Evolutionary conservation across 1,284 basidiomycete species (phyloP).

Genomic region (Cutaneotrichosporon arboriforme): DNA sequence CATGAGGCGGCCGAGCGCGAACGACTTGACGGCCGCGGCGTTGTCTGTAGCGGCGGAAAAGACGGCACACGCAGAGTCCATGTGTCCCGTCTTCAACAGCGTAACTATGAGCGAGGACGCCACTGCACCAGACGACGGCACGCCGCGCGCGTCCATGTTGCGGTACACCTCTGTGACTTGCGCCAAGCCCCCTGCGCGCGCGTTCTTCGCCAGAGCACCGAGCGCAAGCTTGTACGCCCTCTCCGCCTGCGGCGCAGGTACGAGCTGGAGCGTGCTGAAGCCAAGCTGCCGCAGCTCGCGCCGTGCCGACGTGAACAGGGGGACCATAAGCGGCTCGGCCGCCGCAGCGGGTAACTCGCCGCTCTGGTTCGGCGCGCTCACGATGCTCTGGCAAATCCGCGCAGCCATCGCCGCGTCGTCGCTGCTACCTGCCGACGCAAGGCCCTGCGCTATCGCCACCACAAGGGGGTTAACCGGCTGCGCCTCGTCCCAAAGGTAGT

Average conservation of each 20-base stretch:
- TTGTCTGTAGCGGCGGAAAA: conserved; percentile 17
- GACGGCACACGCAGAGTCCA: conserved; percentile 19
- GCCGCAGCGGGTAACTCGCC: conserved; percentile 7
- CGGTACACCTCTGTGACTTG: conserved; percentile 23
- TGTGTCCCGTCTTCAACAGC: conserved; percentile 20
- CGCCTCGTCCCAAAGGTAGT: conserved; percentile 27
- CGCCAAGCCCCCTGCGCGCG: conserved; percentile 12
- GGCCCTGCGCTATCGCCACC: conserved; percentile 25
- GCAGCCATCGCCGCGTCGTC: conserved; percentile 29
- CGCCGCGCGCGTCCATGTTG: conserved; percentile 17
- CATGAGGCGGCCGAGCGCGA: conserved; percentile 31
- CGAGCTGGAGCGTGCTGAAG: conserved; percentile 6
- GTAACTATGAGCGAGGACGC: conserved; percentile 20
- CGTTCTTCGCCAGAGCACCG: conserved; percentile 12
- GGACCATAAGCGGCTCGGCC: conserved; percentile 13
- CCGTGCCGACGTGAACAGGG: conserved; percentile 19
- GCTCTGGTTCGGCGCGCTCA: background rate
- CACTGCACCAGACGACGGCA: conserved; percentile 13
- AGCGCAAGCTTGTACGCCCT: conserved; percentile 18
- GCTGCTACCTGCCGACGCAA: conserved; percentile 14
- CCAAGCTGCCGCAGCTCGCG: conserved; percentile 11
- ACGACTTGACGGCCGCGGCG: conserved; percentile 17
- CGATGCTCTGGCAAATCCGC: conserved; percentile 21
- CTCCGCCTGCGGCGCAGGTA: background rate
- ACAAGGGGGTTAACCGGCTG: conserved; percentile 15